Percentiles rank a stretch among this genome's conserved stretches.
These are phyloP conservation scores for Luzula sylvatica DNA, from an alignment of 176 grass and related monocot species.

Conservation along the genomic window DNA sequence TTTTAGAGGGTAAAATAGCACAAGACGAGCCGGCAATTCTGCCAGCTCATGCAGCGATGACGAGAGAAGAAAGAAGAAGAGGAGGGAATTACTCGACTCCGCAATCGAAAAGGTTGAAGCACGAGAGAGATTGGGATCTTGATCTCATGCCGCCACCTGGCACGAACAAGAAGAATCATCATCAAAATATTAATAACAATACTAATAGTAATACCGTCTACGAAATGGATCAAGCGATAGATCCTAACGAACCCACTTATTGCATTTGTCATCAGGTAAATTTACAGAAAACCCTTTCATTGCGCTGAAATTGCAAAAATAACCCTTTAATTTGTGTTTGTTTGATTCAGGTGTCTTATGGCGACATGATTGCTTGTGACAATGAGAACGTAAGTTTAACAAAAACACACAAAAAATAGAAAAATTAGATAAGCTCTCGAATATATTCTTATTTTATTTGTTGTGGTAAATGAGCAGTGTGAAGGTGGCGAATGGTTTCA, in stretches of 20 bases:
- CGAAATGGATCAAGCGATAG: constrained; percentile 70
- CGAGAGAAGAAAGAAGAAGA: constrained; percentile 68
- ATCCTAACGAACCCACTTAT: constrained; percentile 94
- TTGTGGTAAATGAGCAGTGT: constrained; percentile 46
- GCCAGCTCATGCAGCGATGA: constrained; percentile 42
- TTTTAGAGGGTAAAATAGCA: constrained; percentile 82
- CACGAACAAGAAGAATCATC: constrained; percentile 53
- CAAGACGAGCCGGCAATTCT: constrained; percentile 71
- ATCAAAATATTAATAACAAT: no score
- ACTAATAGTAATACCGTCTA: constrained; percentile 34
- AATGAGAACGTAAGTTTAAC: constrained; percentile 84
- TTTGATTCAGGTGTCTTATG: constrained; percentile 70
- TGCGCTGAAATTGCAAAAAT: neutral
- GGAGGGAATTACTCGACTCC: constrained; percentile 49
- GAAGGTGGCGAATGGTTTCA: constrained; percentile 99
- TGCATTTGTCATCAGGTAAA: constrained; percentile 96
- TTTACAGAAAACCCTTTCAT: neutral
- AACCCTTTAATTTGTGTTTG: neutral
- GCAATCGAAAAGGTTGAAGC: constrained; percentile 80
- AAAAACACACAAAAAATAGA: no score
- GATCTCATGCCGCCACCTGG: constrained; percentile 98
- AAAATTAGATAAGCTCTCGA: neutral
- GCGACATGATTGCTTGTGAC: constrained; percentile 98
- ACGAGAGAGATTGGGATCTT: constrained; percentile 77
- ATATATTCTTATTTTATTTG: neutral